Percentiles rank a stretch among this genome's conserved stretches.
Evolutionary conservation across 202 grass and related monocot species (phyloP).

Genomic region (Thinopyrum obtusiflorum): DNA sequence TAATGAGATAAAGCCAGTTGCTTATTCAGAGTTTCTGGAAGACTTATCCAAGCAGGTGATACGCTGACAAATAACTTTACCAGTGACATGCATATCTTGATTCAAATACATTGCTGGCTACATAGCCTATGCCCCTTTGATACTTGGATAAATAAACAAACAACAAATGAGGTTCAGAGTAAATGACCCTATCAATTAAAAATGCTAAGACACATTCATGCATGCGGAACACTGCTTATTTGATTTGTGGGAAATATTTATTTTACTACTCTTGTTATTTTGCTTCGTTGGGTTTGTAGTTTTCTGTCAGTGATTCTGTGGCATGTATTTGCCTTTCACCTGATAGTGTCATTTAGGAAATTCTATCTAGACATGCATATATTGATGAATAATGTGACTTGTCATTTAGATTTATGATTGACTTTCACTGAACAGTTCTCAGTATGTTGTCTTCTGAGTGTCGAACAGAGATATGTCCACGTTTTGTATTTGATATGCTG

Average conservation of each 20-base stretch:
- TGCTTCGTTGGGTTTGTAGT: neutral
- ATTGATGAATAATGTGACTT: neutral
- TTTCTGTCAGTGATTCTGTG: neutral
- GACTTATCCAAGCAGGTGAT: slow-evolving; percentile 94
- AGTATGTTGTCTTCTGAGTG: slow-evolving; percentile 1
- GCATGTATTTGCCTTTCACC: neutral
- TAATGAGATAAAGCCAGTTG: slow-evolving; percentile 94
- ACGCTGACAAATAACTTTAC: slow-evolving; percentile 12
- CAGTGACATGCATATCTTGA: neutral
- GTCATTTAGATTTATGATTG: slow-evolving; percentile 18
- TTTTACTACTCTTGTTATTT: neutral
- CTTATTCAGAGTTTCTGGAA: slow-evolving; percentile 98
- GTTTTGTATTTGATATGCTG: neutral
- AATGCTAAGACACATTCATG: neutral
- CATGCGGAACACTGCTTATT: neutral
- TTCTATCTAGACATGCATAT: neutral
- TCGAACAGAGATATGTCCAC: neutral
- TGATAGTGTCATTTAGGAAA: neutral
- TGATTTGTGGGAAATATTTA: neutral
- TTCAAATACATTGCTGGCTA: slow-evolving; percentile 7
- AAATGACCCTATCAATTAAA: neutral
- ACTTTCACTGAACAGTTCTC: neutral
- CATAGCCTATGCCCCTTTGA: neutral
- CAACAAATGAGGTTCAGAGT: neutral
- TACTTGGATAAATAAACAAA: slow-evolving; percentile 5